A percentile compares a stretch with the other conserved stretches of the same genome.
Conservation (phyloP, 805 yeast genomes). For the Candida michaelii region DNA sequence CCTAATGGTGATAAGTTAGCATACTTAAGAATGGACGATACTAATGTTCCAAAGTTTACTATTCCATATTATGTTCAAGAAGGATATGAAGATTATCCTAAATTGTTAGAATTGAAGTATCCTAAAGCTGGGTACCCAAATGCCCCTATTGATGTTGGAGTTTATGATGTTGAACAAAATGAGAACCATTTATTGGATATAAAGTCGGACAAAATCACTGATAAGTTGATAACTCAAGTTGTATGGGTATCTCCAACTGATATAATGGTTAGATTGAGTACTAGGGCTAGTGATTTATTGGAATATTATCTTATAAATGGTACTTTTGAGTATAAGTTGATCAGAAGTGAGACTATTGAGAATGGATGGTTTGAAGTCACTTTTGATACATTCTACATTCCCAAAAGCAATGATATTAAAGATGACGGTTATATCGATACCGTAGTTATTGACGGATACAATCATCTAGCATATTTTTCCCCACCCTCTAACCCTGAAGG, state of each 20-base stretch:
- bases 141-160: slow-evolving; percentile 51
- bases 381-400: slow-evolving; percentile 33
- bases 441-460: slow-evolving; percentile 55
- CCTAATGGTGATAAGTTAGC: slow-evolving; percentile 57
- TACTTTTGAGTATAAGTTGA: slow-evolving; percentile 20
- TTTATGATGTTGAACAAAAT: slow-evolving; percentile 36
- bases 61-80: slow-evolving; percentile 51
- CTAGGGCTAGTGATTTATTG: slow-evolving; percentile 58
- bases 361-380: slow-evolving; percentile 62
- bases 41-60: slow-evolving; percentile 51
- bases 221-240: slow-evolving; percentile 57
- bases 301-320: slow-evolving; percentile 48
- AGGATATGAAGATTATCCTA: slow-evolving; percentile 46
- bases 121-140: slow-evolving; percentile 72
- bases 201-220: slow-evolving; percentile 24
- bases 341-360: slow-evolving; percentile 46
- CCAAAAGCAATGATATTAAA: slow-evolving; percentile 32
- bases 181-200: slow-evolving; percentile 16
- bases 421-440: slow-evolving; percentile 79
- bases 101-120: slow-evolving; percentile 49
- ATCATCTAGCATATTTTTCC: slow-evolving; percentile 81
- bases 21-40: slow-evolving; percentile 58
- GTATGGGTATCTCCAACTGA: slow-evolving; percentile 54
- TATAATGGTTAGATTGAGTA: slow-evolving; percentile 59
- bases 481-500: slow-evolving; percentile 56